A percentile compares a stretch with the other conserved stretches of the same genome.
Evolutionary conservation across 495 filamentous ascomycete genomes (phyloP).

Genomic region (Penicillium argentinense): DNA sequence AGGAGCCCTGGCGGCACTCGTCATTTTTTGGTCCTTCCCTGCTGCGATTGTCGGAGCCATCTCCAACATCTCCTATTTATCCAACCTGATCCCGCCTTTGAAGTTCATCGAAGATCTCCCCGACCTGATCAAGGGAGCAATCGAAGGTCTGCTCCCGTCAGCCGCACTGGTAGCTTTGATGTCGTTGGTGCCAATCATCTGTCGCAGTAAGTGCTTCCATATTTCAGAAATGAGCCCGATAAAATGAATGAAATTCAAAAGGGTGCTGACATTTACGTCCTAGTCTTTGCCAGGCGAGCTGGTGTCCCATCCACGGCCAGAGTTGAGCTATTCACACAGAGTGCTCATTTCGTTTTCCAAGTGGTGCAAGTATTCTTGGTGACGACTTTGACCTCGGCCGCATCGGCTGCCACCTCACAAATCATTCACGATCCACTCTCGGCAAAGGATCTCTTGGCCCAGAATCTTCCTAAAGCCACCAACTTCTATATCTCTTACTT

Average conservation of each 20-base stretch:
- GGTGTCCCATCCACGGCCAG: conserved; percentile 74
- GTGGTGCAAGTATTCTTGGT: conserved; percentile 90
- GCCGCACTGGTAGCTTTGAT: conserved; percentile 78
- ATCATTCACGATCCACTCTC: conserved; percentile 65
- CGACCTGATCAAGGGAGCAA: conserved; percentile 65
- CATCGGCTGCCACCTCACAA: conserved; percentile 62
- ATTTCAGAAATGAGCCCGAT: too few species aligned
- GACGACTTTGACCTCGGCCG: conserved; percentile 71
- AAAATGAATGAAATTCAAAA: background rate
- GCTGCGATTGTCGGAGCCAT: conserved; percentile 78
- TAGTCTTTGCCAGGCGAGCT: conserved; percentile 68
- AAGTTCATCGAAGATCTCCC: conserved; percentile 71
- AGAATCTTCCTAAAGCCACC: conserved; percentile 73
- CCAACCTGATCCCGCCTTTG: conserved; percentile 59
- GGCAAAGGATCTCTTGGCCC: conserved; percentile 63
- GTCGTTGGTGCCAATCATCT: conserved; percentile 81
- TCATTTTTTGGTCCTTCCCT: conserved; percentile 91
- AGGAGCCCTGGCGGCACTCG: conserved; percentile 68
- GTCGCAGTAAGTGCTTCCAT: conserved; percentile 57
- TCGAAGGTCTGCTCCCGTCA: conserved; percentile 76
- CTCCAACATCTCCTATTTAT: conserved; percentile 74
- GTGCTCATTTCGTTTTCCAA: conserved; percentile 88
- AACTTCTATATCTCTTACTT: conserved; percentile 95
- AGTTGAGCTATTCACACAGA: conserved; percentile 84
- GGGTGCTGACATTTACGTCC: conserved; percentile 13